These are phyloP conservation scores for Mrakia blollopis DNA, from an alignment of 768 basidiomycete species.

Conservation along the genomic window DNA sequence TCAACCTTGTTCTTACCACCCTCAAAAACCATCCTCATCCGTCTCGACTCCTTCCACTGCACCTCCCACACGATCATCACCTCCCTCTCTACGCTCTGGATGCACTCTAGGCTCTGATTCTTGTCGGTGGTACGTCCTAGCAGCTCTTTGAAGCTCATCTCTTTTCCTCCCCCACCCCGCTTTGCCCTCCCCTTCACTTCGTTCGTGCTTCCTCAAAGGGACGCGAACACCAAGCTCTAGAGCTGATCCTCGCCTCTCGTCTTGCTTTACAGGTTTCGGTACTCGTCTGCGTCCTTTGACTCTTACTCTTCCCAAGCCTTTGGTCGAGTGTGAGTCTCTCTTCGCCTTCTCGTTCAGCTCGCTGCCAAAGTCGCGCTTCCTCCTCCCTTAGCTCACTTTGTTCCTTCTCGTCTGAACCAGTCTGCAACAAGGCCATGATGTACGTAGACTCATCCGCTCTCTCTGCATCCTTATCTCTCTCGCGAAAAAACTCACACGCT, in stretches of 20 bases:
- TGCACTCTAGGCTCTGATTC: slow-evolving; percentile 46
- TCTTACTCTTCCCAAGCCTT: slow-evolving; percentile 48
- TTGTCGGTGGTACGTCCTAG: slow-evolving; percentile 47
- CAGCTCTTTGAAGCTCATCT: neutral
- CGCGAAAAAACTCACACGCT: neutral
- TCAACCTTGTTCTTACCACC: slow-evolving; percentile 16
- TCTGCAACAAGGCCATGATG: slow-evolving; percentile 45
- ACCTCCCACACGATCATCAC: neutral
- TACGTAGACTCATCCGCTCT: too few relatives aligned
- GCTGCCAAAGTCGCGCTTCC: neutral
- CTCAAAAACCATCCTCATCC: neutral
- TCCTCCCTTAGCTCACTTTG: neutral
- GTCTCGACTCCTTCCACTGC: neutral
- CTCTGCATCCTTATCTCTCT: neutral
- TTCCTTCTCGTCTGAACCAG: neutral
- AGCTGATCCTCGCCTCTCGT: neutral
- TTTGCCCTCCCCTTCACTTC: neutral
- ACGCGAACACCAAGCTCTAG: too few relatives aligned
- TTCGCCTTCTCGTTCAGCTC: neutral
- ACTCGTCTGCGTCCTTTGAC: slow-evolving; percentile 49
- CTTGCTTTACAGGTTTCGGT: slow-evolving; percentile 45
- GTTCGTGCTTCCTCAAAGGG: neutral
- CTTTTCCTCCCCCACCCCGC: neutral
- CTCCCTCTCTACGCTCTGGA: slow-evolving; percentile 40
- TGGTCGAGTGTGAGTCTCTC: slow-evolving; percentile 43